Percentiles rank a stretch among this genome's conserved stretches.
Conservation (phyloP, 2,329 filamentous ascomycete genomes). For the Triangularia verruculosa region DNA sequence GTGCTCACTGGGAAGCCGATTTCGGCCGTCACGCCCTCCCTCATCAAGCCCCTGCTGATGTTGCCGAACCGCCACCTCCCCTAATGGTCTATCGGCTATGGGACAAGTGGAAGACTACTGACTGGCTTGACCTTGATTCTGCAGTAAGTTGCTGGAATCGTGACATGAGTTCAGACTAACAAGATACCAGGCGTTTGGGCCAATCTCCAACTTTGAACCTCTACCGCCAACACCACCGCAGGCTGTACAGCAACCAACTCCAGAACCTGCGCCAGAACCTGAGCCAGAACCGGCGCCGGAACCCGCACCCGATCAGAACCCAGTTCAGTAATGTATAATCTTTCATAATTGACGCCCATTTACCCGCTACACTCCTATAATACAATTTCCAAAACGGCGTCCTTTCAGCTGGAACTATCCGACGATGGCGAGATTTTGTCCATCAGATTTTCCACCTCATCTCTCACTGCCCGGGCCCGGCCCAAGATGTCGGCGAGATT, state of each 20-base stretch:
- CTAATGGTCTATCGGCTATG: conserved; percentile 10
- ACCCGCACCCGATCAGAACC: background rate
- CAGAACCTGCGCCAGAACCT: background rate
- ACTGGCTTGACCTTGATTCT: conserved; percentile 26
- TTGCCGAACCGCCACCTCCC: background rate
- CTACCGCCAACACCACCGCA: background rate
- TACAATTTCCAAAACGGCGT: background rate
- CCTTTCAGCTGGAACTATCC: conserved; percentile 2
- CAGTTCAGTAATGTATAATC: background rate
- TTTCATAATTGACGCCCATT: too few relatives aligned
- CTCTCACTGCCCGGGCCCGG: conserved; percentile 11
- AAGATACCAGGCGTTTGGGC: conserved; percentile 18
- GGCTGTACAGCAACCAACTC: too few relatives aligned
- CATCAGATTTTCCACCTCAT: conserved; percentile 13
- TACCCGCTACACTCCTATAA: background rate
- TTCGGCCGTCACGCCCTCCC: background rate
- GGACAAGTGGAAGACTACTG: conserved; percentile 23
- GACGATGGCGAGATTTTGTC: conserved; percentile 4
- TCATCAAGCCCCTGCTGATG: background rate
- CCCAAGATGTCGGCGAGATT: conserved; percentile 2
- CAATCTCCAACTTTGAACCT: conserved; percentile 16
- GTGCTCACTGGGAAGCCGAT: conserved; percentile 22
- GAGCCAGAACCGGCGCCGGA: background rate
- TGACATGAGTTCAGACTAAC: background rate
- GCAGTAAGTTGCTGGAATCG: conserved; percentile 17